Conservation (phyloP, 371 early-diverging fungal species). For the Apophysomyces trapeziformis region DNA sequence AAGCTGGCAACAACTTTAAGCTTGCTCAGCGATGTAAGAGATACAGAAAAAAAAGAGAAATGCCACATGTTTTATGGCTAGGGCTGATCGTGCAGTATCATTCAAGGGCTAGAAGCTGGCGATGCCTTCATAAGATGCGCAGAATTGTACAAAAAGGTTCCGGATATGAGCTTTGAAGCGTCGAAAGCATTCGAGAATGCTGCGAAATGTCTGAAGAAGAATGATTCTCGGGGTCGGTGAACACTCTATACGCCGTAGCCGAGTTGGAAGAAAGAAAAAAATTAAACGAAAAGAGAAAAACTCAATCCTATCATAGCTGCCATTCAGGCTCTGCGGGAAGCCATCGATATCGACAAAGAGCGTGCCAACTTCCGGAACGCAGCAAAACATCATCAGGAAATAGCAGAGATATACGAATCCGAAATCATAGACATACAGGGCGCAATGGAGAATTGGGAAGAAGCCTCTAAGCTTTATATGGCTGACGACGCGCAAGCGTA, state of each 20-base stretch:
- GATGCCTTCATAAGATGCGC: constrained; percentile 88
- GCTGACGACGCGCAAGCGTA: constrained; percentile 90
- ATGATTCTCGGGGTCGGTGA: constrained; percentile 71
- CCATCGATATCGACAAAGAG: constrained; percentile 80
- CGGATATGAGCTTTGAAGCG: constrained; percentile 81
- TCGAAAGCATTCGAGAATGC: constrained; percentile 84
- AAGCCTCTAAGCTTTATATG: constrained; percentile 89
- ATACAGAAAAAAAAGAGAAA: background rate
- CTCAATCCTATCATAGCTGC: constrained; percentile 61
- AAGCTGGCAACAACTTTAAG: constrained; percentile 92
- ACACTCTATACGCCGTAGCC: constrained; percentile 10
- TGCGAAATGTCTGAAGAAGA: constrained; percentile 85
- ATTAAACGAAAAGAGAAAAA: background rate
- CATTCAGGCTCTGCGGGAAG: constrained; percentile 70
- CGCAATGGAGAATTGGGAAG: constrained; percentile 86
- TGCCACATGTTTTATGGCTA: no score
- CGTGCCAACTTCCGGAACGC: constrained; percentile 89
- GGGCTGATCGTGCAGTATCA: background rate
- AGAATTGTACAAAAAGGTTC: constrained; percentile 59
- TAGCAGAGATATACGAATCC: constrained; percentile 92
- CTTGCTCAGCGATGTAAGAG: constrained; percentile 84
- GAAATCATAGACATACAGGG: constrained; percentile 82
- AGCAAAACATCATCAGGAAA: constrained; percentile 91
- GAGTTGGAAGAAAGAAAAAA: background rate
- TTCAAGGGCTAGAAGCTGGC: constrained; percentile 88